phyloP scores from a whole-genome alignment of 2,329 filamentous ascomycete genomes.

The Fusarium tuaranense region DNA sequence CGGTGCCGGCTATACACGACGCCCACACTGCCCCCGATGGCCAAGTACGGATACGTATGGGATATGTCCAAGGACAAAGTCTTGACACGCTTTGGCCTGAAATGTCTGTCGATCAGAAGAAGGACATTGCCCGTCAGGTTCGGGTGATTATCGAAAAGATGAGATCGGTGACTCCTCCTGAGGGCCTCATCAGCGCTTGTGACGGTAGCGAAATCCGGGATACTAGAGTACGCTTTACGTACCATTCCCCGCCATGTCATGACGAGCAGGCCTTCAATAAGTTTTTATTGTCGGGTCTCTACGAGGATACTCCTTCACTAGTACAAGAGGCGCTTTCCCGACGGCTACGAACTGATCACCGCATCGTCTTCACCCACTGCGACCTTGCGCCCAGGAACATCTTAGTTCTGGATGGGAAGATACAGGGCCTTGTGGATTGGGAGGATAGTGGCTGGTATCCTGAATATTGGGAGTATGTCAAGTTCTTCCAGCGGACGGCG shows the following conservation, averaged over 20 bases:
- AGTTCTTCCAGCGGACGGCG: conserved; percentile 44
- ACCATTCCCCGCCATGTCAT: conserved; percentile 34
- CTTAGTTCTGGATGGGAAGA: conserved; percentile 51
- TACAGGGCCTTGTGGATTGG: conserved; percentile 60
- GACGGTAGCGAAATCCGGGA: conserved; percentile 44
- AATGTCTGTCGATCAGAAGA: conserved; percentile 38
- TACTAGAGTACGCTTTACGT: conserved; percentile 33
- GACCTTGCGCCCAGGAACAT: conserved; percentile 62
- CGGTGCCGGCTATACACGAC: not conserved
- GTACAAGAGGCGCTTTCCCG: not conserved
- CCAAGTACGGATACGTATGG: conserved; percentile 36
- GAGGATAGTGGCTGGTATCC: conserved; percentile 61
- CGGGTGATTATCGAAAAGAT: conserved; percentile 13
- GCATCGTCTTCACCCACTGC: conserved; percentile 61
- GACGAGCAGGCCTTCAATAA: conserved; percentile 26
- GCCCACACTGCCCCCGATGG: not conserved
- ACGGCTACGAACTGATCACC: conserved; percentile 32
- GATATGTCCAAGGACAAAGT: conserved; percentile 39
- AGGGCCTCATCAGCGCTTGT: conserved; percentile 24
- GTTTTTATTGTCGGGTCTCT: not conserved
- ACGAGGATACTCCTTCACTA: not conserved
- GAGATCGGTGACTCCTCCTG: not conserved
- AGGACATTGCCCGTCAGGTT: conserved; percentile 40
- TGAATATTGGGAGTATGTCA: conserved; percentile 54
- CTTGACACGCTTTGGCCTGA: conserved; percentile 44